phyloP scores from a whole-genome alignment of 345 rosid species.

The Populus euphratica region DNA sequence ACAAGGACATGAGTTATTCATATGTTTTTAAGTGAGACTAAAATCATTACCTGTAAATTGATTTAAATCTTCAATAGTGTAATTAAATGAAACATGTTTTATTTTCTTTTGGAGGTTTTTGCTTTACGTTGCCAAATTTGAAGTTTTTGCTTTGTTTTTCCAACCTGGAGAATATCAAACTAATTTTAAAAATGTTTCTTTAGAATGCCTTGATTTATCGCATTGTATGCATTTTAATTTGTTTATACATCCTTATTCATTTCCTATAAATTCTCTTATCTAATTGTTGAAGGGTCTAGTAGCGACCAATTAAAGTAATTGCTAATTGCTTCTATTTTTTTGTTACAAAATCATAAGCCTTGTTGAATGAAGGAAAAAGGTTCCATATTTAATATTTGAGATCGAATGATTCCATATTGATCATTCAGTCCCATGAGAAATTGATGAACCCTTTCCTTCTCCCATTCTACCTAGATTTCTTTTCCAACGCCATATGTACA shows the following conservation, averaged over 20 bases:
- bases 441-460: neutral
- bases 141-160: neutral
- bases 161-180: neutral
- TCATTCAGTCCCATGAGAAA: neutral
- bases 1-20: neutral
- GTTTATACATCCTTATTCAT: too few species aligned
- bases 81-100: neutral
- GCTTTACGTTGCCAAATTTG: neutral
- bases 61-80: neutral
- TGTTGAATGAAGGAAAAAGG: neutral
- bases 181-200: neutral
- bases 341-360: neutral
- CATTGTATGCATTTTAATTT: neutral
- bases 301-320: neutral
- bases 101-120: too few species aligned
- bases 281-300: neutral
- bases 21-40: neutral
- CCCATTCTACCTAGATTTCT: neutral
- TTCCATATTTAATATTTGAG: neutral
- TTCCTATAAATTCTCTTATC: neutral
- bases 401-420: neutral
- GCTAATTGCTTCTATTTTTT: neutral
- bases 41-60: neutral
- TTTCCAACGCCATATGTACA: neutral
- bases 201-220: neutral